These are phyloP conservation scores for Pythium plurisporium DNA, from an alignment of 352 stramenopile genomes.

Conservation along the genomic window DNA sequence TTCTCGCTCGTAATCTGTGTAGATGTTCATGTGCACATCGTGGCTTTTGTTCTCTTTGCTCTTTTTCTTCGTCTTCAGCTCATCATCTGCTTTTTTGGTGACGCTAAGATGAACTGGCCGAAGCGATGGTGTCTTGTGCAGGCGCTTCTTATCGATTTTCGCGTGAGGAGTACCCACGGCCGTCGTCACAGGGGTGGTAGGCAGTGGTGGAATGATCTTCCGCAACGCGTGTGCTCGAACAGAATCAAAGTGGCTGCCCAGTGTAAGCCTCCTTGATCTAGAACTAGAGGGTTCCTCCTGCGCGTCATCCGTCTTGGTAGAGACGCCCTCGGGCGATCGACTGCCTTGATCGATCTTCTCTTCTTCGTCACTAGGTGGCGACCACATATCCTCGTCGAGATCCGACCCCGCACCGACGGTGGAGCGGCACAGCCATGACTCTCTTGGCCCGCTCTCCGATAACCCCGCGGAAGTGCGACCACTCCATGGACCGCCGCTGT, in stretches of 20 bases:
- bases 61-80: constrained; percentile 6
- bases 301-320: too few relatives aligned
- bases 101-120: not conserved
- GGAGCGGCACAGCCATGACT: constrained; percentile 54
- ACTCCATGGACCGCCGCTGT: not conserved
- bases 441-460: constrained; percentile 6
- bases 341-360: not conserved
- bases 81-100: not conserved
- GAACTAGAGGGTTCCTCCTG: too few relatives aligned
- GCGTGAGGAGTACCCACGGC: not conserved
- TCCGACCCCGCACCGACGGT: constrained; percentile 41
- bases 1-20: constrained; percentile 23
- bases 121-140: not conserved
- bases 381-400: constrained; percentile 25
- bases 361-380: constrained; percentile 10
- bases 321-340: too few relatives aligned
- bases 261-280: constrained; percentile 12
- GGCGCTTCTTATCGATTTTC: not conserved
- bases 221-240: constrained; percentile 8
- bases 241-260: constrained; percentile 12
- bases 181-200: not conserved
- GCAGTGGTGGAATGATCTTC: constrained; percentile 4
- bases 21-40: constrained; percentile 14
- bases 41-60: not conserved
- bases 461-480: not conserved